phyloP scores from a whole-genome alignment of 2,329 filamentous ascomycete species.

The Claviceps lovelessii region DNA sequence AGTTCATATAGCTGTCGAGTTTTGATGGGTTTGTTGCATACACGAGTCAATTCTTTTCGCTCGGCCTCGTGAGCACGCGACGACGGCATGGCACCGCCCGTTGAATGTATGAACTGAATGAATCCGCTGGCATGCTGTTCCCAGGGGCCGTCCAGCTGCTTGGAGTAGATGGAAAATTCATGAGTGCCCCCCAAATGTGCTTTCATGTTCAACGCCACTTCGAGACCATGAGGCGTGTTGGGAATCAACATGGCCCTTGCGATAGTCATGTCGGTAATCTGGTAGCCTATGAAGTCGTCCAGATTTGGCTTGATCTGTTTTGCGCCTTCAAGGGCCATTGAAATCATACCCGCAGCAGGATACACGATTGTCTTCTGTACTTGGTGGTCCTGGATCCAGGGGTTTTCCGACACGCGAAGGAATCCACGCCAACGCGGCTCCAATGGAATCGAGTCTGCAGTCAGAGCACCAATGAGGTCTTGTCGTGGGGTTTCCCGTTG shows the following conservation, averaged over 20 bases:
- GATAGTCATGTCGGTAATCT: slow-evolving; percentile 32
- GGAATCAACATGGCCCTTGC: slow-evolving; percentile 38
- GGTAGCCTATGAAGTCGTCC: slow-evolving; percentile 20
- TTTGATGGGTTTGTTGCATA: slow-evolving; percentile 20
- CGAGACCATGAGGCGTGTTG: slow-evolving; percentile 30
- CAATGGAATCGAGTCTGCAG: slow-evolving; percentile 28
- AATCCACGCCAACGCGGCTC: slow-evolving; percentile 36
- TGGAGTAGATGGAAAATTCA: slow-evolving; percentile 33
- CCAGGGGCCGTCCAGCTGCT: slow-evolving; percentile 25
- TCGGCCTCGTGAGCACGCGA: slow-evolving; percentile 11
- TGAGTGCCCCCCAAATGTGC: slow-evolving; percentile 2
- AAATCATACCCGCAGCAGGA: slow-evolving; percentile 34
- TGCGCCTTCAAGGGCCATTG: slow-evolving; percentile 34
- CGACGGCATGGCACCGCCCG: slow-evolving; percentile 7
- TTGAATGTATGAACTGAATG: slow-evolving; percentile 16
- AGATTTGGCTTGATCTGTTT: slow-evolving; percentile 22
- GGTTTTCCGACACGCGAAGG: slow-evolving; percentile 32
- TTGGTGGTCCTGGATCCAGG: slow-evolving; percentile 38
- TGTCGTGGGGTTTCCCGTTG: slow-evolving; percentile 31
- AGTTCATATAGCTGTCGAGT: slow-evolving; percentile 36
- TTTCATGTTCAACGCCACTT: slow-evolving; percentile 34
- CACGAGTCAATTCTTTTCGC: slow-evolving; percentile 12
- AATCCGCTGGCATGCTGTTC: slow-evolving; percentile 27
- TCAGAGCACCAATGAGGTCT: slow-evolving; percentile 36
- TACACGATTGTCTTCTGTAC: slow-evolving; percentile 36